phyloP scores from a whole-genome alignment of 371 early-diverging fungal species.

The Capniomyces stellatus region DNA sequence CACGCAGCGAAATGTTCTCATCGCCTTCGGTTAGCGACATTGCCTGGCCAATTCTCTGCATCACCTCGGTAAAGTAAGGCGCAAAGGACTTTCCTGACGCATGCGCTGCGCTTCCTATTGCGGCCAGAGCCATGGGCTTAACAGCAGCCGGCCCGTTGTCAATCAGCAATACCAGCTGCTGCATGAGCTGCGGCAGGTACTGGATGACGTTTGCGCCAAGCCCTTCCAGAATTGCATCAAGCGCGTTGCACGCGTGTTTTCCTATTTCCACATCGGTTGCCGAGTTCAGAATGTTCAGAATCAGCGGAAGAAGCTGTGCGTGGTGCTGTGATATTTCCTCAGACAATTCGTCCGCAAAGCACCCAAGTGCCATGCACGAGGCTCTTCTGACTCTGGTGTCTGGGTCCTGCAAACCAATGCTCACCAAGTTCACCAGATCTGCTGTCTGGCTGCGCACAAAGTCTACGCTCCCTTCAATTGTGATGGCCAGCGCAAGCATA shows the following conservation, averaged over 20 bases:
- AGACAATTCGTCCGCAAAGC: constrained; percentile 63
- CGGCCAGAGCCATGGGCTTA: constrained; percentile 53
- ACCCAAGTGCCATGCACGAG: constrained; percentile 70
- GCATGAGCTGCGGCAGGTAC: constrained; percentile 66
- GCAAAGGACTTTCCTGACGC: constrained; percentile 41
- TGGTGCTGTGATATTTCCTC: constrained; percentile 63
- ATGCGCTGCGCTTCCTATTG: constrained; percentile 77
- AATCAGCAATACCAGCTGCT: constrained; percentile 48
- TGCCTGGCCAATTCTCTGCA: constrained; percentile 43
- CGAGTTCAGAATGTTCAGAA: constrained; percentile 65
- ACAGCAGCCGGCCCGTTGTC: constrained; percentile 40
- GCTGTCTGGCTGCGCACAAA: constrained; percentile 49
- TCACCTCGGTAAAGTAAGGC: constrained; percentile 61
- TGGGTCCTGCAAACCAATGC: constrained; percentile 58
- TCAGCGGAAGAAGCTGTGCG: constrained; percentile 55
- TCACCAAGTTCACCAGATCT: constrained; percentile 53
- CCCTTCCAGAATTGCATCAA: constrained; percentile 73
- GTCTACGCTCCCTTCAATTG: constrained; percentile 72
- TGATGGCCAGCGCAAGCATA: constrained; percentile 63
- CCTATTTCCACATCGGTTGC: constrained; percentile 41
- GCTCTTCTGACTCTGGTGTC: constrained; percentile 61
- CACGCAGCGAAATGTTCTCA: constrained; percentile 55
- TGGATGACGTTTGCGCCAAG: constrained; percentile 56
- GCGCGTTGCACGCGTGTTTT: constrained; percentile 59
- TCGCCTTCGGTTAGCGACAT: constrained; percentile 49